A percentile compares a stretch with the other conserved stretches of the same genome.
Conservation (phyloP, 495 filamentous ascomycete genomes). For the Thermothielavioides terrestris region DNA sequence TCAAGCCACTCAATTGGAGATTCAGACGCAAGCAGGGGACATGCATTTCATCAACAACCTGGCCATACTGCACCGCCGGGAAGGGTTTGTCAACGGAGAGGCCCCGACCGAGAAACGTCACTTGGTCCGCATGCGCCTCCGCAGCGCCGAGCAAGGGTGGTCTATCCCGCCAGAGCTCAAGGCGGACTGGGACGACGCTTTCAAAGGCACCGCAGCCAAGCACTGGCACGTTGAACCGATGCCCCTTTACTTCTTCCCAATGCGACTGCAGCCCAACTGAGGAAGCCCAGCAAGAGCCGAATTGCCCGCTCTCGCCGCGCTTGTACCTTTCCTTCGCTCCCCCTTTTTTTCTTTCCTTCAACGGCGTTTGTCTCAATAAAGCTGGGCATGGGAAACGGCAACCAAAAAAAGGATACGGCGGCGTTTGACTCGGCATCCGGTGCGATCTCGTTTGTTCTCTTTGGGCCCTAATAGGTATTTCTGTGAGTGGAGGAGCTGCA, state of each 20-base stretch:
- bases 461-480: no score
- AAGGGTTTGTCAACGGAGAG: constrained; percentile 48
- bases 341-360: neutral
- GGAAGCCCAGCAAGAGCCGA: neutral
- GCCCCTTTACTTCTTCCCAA: constrained; percentile 41
- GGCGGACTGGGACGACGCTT: constrained; percentile 39
- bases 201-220: constrained; percentile 31
- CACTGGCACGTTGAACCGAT: constrained; percentile 46
- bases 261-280: constrained; percentile 42
- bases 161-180: constrained; percentile 35
- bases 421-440: neutral
- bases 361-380: neutral
- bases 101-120: constrained; percentile 36
- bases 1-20: constrained; percentile 44
- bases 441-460: neutral
- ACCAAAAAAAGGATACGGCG: neutral
- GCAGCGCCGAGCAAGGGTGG: constrained; percentile 38
- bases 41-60: constrained; percentile 72
- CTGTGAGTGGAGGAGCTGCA: no score
- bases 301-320: neutral
- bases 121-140: constrained; percentile 44
- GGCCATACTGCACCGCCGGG: constrained; percentile 56
- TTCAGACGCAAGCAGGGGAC: constrained; percentile 53
- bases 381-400: neutral
- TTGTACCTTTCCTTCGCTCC: neutral